Base-by-base conservation (phyloP, 2,329 filamentous ascomycete genomes). In the Magnaporthiopsis poae region DNA sequence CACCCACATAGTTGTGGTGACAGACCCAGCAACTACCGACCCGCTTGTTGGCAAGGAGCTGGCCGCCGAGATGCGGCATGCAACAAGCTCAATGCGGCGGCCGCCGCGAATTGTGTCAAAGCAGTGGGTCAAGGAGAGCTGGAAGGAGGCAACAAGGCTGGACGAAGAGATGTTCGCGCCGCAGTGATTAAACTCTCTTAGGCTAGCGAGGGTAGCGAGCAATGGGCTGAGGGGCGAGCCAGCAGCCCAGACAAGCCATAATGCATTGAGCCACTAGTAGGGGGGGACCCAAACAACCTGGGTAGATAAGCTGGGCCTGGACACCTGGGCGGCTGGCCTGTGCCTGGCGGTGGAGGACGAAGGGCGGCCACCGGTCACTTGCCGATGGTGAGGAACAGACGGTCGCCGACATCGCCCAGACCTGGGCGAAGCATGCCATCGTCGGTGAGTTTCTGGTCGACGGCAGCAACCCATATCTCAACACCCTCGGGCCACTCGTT, bases 351-450 rank as follows among this genome's bases (percentile, higher is more conserved):
- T 25, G 46, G n/a, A 56, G 7, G 21, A 2, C 21, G 7, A 21
- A 21, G 46, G 18, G 46, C 8, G 46, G 1, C n/a, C 21, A 56
- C 9, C n/a, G 46, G 5, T 66, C 74, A 96, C 76, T 96, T 96
- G 29, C 92, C 93, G 75, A 94, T 84, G 0, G 93, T 96, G 79
- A 96, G 80, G 78, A 94, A 97, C 77, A 98, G 77, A 64, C 94
- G 82, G 78, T 98, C 94, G 0, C 94, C 94, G 67, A 97, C 88
- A 78, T 97, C 94, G 1, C 93, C 94, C 69, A 97, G 73, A 0
- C 94, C 94, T 0, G 93, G 93, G 80, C 89, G 90, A 69, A 97
- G 88, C 92, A 97, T 96, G 11, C 94, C 93, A 70, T 82, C 83
- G n/a, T 84, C 81, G 70, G 92, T 91, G 66, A 95, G 81, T 74